A percentile compares a stretch with the other conserved stretches of the same genome.
These are phyloP conservation scores for Funneliformis caledonium DNA, from an alignment of 371 early-diverging fungal genomes.

Conservation along the genomic window DNA sequence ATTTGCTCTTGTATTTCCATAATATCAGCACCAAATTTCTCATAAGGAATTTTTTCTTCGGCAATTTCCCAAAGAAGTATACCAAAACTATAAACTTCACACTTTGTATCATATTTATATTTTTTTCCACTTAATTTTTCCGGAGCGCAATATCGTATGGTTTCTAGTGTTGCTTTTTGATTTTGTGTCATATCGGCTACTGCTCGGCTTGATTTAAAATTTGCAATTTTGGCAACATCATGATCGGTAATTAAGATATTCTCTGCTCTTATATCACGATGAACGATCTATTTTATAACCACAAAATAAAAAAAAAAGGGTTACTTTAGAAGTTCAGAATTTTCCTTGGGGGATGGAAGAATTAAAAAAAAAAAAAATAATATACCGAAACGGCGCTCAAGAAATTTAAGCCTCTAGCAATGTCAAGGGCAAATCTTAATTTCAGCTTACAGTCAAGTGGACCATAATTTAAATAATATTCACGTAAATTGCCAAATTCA, in stretches of 20 bases:
- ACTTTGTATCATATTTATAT: background rate
- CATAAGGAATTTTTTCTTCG: constrained; percentile 4
- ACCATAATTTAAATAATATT: constrained; percentile 11
- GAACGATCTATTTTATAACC: background rate
- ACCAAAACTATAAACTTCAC: constrained; percentile 27
- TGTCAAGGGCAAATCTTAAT: constrained; percentile 13
- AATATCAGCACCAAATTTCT: background rate
- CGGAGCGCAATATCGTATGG: background rate
- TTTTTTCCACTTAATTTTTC: background rate
- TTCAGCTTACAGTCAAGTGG: background rate
- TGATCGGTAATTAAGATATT: background rate
- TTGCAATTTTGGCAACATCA: constrained; percentile 21
- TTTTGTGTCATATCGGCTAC: background rate
- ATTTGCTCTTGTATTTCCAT: background rate
- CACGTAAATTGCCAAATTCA: background rate
- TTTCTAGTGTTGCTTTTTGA: background rate
- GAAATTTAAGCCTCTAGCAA: constrained; percentile 27
- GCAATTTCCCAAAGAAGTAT: constrained; percentile 36
- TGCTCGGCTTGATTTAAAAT: constrained; percentile 6
- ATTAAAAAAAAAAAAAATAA: no score
- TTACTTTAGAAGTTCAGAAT: no score
- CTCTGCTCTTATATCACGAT: constrained; percentile 18
- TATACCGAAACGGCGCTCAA: background rate
- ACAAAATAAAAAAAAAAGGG: no score
- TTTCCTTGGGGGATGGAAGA: no score